phyloP scores from a whole-genome alignment of 2,329 filamentous ascomycete species.

The Trichoderma afroharzianum region DNA sequence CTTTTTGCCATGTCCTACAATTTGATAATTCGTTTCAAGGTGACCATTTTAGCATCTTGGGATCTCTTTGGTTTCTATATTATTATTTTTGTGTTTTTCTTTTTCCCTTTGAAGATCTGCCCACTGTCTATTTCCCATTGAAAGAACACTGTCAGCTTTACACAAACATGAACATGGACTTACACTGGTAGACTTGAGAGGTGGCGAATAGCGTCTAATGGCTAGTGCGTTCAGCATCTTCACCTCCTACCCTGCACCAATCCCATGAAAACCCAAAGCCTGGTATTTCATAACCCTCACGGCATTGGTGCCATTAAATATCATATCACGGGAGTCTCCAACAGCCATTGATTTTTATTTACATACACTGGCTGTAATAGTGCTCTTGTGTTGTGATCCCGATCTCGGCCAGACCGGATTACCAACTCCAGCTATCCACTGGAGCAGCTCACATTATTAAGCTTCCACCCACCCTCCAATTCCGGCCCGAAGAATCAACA shows the following conservation, averaged over 20 bases:
- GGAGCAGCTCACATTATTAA: slow-evolving; percentile 21
- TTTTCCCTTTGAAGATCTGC: neutral
- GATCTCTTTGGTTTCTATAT: neutral
- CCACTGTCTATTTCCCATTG: neutral
- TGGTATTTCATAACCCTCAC: too few relatives aligned
- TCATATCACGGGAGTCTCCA: neutral
- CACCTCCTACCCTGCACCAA: neutral
- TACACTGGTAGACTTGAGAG: neutral
- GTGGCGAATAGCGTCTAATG: neutral
- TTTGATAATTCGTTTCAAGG: too few relatives aligned
- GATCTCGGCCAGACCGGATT: slow-evolving; percentile 6
- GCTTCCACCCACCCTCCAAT: slow-evolving; percentile 10
- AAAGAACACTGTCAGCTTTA: neutral
- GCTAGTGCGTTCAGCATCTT: neutral
- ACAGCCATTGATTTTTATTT: neutral
- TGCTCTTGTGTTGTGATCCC: neutral
- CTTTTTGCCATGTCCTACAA: too few relatives aligned
- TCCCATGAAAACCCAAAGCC: neutral
- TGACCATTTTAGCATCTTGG: rapidly evolving
- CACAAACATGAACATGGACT: neutral
- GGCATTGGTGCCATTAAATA: neutral
- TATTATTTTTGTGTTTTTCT: neutral
- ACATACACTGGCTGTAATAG: too few relatives aligned
- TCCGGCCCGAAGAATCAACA: neutral
- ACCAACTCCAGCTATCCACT: neutral